These are phyloP conservation scores for Wickerhamomyces sp. DNA, from an alignment of 1,139 yeast genomes.

Conservation along the genomic window DNA sequence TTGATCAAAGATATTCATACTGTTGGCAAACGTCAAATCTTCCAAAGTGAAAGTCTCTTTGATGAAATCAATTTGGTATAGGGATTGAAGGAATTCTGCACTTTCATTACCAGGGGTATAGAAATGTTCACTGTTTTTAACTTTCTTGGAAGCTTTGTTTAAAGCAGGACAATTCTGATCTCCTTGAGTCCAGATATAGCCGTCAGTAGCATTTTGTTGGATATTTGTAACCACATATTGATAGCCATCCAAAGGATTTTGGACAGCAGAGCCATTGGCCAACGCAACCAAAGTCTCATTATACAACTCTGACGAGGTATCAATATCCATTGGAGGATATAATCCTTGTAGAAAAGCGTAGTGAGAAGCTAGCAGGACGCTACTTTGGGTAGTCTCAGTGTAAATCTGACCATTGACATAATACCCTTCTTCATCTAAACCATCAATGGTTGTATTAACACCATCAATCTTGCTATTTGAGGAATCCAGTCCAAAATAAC, in stretches of 20 bases:
- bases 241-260: constrained; percentile 36
- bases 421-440: constrained; percentile 27
- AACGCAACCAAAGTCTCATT: constrained; percentile 25
- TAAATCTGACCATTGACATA: constrained; percentile 24
- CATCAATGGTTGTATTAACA: constrained; percentile 21
- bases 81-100: constrained; percentile 32
- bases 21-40: constrained; percentile 32
- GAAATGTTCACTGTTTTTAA: constrained; percentile 21
- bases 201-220: constrained; percentile 31
- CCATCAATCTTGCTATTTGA: constrained; percentile 19
- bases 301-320: constrained; percentile 20
- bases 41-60: constrained; percentile 20
- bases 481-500: constrained; percentile 34
- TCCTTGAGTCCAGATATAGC: constrained; percentile 36
- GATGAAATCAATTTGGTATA: constrained; percentile 22
- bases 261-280: constrained; percentile 34
- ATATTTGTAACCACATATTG: constrained; percentile 37
- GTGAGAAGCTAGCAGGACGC: constrained; percentile 35
- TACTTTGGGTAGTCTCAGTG: constrained; percentile 30
- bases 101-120: constrained; percentile 26
- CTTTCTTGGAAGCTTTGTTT: constrained; percentile 27
- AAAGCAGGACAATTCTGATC: constrained; percentile 35
- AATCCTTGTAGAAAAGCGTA: constrained; percentile 39
- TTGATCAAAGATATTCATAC: constrained; percentile 35
- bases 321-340: constrained; percentile 35